Evolutionary conservation across 2,329 filamentous ascomycete genomes (phyloP).

Genomic region (Periconia sp.): DNA sequence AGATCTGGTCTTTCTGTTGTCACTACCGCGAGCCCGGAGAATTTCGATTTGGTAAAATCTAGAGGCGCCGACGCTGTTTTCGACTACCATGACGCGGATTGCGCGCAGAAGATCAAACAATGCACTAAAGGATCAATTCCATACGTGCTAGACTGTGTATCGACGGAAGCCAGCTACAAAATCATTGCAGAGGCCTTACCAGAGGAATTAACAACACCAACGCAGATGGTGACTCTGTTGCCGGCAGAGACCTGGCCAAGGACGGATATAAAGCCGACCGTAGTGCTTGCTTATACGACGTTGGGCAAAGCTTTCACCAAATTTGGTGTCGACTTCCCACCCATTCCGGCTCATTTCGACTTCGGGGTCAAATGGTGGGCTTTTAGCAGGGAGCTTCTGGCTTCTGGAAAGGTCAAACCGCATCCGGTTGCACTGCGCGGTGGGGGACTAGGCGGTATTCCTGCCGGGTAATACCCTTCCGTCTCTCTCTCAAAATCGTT

Average conservation of each 20-base stretch:
- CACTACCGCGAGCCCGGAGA: slow-evolving; percentile 15
- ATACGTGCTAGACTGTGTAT: slow-evolving; percentile 54
- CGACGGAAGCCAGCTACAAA: slow-evolving; percentile 17
- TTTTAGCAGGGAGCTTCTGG: slow-evolving; percentile 23
- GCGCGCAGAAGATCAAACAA: slow-evolving; percentile 49
- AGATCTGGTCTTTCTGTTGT: slow-evolving; percentile 36
- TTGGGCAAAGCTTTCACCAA: slow-evolving; percentile 43
- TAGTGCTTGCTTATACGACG: slow-evolving; percentile 48
- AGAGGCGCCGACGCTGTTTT: slow-evolving; percentile 15
- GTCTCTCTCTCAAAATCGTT: not conserved
- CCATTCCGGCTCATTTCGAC: slow-evolving; percentile 26
- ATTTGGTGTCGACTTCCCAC: slow-evolving; percentile 23
- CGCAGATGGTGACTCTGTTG: slow-evolving; percentile 22
- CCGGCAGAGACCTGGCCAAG: slow-evolving; percentile 40
- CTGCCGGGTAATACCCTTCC: slow-evolving; percentile 18
- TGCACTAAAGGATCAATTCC: slow-evolving; percentile 48
- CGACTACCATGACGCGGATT: slow-evolving; percentile 50
- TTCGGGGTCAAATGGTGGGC: slow-evolving; percentile 32
- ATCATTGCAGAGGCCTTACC: slow-evolving; percentile 25
- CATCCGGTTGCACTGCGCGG: slow-evolving; percentile 29
- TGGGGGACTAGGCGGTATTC: slow-evolving; percentile 32
- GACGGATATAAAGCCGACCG: slow-evolving; percentile 46
- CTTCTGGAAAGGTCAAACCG: slow-evolving; percentile 34
- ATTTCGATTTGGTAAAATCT: slow-evolving; percentile 15
- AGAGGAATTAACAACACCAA: slow-evolving; percentile 22